Evolutionary conservation across 2,329 filamentous ascomycete genomes (phyloP), one percentile per base, ranked within the genome.

Genomic region (Pestalotiopsis sp.): DNA sequence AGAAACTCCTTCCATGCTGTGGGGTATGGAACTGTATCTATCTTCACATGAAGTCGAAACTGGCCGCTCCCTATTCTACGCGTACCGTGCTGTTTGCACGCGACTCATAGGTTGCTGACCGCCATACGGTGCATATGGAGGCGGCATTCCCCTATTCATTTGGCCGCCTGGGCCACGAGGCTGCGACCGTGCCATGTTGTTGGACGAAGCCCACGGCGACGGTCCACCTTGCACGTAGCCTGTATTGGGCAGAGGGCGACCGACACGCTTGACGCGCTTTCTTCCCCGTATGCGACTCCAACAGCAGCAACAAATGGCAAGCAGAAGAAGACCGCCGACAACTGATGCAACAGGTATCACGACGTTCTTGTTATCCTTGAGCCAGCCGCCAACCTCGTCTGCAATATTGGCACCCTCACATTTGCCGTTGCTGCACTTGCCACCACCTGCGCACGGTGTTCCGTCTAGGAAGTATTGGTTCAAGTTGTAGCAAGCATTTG

Each of bases 401-500:
- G 86, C 85, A 1, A 93, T 86, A 36, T 88, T 91, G 45, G 89
- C 84, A 70, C 93, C 95, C 74, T 87, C 80, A 81, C 96, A 99
- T 73, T 85, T 82, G 58, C 96, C 96, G 74, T 95, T 95, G 65
- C 80, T 78, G 80, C 96, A 99, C 68, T 84, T 86, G 6, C 96
- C 96, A 67, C 93, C 93, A 20, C 92, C 92, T 66, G 90, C 87
- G 78, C 96, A 99, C 1, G 88, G 83, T 1, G 96, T 98, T 20
- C 96, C 96, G 77, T 99, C 96, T 38, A 98, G 84, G 81, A 97
- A 98, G 81, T 97, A 96, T 78, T 98, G 94, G 78, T 93, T 91
- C 82, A 97, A 88, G 25, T 87, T 87, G 70, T 92, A 91, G 80
- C 94, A 97, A 7, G 87, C 85, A 68, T 88, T 87, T 5, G 83